Evolutionary conservation across 495 filamentous ascomycete species (phyloP).

Genomic region (Aspergillus egyptiacus): DNA sequence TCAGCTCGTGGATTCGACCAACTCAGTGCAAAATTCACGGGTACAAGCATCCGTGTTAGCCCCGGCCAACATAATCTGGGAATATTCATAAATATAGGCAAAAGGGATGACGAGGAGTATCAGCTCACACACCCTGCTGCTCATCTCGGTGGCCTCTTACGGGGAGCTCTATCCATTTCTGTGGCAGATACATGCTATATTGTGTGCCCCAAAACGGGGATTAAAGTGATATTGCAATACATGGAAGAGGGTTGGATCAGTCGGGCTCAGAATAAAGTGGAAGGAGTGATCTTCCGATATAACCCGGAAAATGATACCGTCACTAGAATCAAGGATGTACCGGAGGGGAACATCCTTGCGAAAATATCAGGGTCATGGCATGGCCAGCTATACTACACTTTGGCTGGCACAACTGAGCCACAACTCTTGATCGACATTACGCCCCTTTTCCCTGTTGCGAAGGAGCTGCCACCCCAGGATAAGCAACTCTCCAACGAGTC

Average conservation of each 20-base stretch:
- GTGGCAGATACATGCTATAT: constrained; percentile 85
- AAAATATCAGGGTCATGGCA: constrained; percentile 80
- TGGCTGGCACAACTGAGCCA: constrained; percentile 52
- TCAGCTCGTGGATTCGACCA: constrained; percentile 90
- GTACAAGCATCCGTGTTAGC: constrained; percentile 84
- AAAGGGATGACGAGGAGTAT: constrained; percentile 80
- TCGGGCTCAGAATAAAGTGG: constrained; percentile 81
- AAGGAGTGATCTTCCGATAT: constrained; percentile 86
- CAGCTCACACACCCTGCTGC: constrained; percentile 91
- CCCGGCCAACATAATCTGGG: constrained; percentile 91
- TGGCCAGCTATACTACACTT: constrained; percentile 61
- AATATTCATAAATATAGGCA: constrained; percentile 84
- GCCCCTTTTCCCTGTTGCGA: constrained; percentile 69
- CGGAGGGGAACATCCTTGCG: constrained; percentile 75
- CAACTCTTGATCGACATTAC: constrained; percentile 79
- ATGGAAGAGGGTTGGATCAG: constrained; percentile 93
- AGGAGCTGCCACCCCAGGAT: constrained; percentile 68
- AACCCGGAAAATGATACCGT: constrained; percentile 74
- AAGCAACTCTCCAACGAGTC: constrained; percentile 85
- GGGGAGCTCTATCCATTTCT: constrained; percentile 75
- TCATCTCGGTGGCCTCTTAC: constrained; percentile 81
- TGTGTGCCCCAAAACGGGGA: constrained; percentile 76
- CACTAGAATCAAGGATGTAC: constrained; percentile 73
- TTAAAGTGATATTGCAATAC: constrained; percentile 89
- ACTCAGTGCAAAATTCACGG: constrained; percentile 94